Evolutionary conservation across 768 basidiomycete species (phyloP).

Genomic region (Coprinopsis sp.): DNA sequence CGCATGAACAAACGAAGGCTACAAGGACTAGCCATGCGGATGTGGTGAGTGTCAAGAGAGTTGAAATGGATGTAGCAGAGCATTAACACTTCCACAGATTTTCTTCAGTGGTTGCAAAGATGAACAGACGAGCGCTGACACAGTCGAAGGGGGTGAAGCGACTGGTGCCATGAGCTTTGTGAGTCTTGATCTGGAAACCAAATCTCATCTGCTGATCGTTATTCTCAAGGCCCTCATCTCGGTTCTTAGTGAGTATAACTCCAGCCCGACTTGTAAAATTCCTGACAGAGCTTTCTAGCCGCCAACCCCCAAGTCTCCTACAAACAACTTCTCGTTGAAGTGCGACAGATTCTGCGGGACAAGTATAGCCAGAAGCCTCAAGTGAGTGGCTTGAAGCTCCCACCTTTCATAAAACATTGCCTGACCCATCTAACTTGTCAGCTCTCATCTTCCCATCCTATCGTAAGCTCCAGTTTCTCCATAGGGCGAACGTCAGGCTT

Average conservation of each 20-base stretch:
- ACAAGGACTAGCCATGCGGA: constrained; percentile 1
- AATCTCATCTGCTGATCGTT: neutral
- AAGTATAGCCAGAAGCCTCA: constrained; percentile 29
- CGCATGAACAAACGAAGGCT: neutral
- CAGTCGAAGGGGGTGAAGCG: constrained; percentile 1
- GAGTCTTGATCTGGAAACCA: neutral
- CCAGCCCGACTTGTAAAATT: neutral
- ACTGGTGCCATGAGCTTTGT: constrained; percentile 8
- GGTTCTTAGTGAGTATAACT: neutral
- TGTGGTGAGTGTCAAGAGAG: neutral
- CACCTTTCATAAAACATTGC: neutral
- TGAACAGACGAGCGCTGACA: constrained; percentile 6
- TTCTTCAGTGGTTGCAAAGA: constrained; percentile 9
- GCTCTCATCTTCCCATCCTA: constrained; percentile 15
- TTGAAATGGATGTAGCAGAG: neutral
- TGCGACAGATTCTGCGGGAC: constrained; percentile 21
- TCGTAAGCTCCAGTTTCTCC: constrained; percentile 14
- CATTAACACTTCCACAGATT: neutral
- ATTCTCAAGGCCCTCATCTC: neutral
- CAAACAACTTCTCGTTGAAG: constrained; percentile 24
- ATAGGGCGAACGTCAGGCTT: neutral
- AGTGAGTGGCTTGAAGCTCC: constrained; percentile 1
- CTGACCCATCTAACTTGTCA: neutral
- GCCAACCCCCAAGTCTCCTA: constrained; percentile 25
- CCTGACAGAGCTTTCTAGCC: neutral